phyloP scores from a whole-genome alignment of 495 filamentous ascomycete genomes.

The Cercophora samala region DNA sequence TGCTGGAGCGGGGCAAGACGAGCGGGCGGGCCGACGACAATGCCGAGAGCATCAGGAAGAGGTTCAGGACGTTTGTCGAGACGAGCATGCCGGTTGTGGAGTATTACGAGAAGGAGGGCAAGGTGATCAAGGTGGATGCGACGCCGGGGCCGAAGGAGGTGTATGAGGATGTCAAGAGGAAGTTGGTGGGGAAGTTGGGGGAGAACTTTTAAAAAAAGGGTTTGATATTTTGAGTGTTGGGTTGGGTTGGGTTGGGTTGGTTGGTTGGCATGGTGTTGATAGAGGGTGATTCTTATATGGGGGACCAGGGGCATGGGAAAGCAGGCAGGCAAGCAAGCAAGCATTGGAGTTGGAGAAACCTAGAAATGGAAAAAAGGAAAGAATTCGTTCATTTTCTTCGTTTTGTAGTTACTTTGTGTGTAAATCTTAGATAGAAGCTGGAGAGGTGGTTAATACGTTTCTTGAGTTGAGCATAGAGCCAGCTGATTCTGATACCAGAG shows the following conservation, averaged over 20 bases:
- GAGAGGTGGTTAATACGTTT: neutral
- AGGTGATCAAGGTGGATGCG: conserved; percentile 75
- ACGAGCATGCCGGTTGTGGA: conserved; percentile 96
- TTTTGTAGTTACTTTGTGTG: neutral
- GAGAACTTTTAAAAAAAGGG: conserved; percentile 25
- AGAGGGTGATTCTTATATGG: neutral
- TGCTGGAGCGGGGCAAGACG: conserved; percentile 88
- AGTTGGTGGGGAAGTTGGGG: conserved; percentile 37
- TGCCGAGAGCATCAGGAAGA: conserved; percentile 89
- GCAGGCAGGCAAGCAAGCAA: neutral
- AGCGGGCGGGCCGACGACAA: conserved; percentile 90
- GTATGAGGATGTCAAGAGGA: conserved; percentile 60
- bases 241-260: neutral
- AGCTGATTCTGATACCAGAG: no score
- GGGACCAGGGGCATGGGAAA: neutral
- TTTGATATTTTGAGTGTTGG: neutral
- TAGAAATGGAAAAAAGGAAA: neutral
- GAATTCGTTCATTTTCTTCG: neutral
- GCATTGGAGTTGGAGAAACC: neutral
- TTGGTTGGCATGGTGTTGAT: neutral
- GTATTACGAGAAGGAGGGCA: conserved; percentile 69
- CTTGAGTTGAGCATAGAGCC: no score
- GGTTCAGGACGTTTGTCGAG: conserved; percentile 88
- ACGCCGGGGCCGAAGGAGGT: conserved; percentile 67
- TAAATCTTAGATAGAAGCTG: neutral